A percentile compares a stretch with the other conserved stretches of the same genome.
Conservation (phyloP, 805 yeast genomes). For the Saturnispora quitensis region DNA sequence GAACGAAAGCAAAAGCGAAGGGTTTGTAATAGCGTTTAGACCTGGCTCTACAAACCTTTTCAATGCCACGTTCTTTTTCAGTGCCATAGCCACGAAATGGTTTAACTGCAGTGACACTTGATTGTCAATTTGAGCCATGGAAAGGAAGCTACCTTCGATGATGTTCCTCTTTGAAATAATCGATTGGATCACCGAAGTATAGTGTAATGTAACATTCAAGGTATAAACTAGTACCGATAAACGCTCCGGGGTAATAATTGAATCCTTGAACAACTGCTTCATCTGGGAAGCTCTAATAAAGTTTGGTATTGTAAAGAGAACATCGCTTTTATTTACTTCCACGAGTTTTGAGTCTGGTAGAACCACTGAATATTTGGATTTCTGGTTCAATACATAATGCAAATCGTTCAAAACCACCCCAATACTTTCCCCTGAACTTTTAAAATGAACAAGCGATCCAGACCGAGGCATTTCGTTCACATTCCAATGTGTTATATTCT, state of each 20-base stretch:
- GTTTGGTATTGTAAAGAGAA: conserved; percentile 24
- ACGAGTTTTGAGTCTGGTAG: conserved; percentile 39
- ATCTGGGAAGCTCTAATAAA: conserved; percentile 8
- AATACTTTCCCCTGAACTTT: not conserved
- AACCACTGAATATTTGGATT: conserved; percentile 8
- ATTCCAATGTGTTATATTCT: not conserved
- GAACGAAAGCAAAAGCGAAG: conserved; percentile 14
- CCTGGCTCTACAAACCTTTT: conserved; percentile 6
- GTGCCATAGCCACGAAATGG: not conserved
- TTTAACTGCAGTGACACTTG: conserved; percentile 11
- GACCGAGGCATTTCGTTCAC: not conserved
- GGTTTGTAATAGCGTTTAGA: conserved; percentile 9
- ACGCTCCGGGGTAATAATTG: not conserved
- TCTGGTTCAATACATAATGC: conserved; percentile 4
- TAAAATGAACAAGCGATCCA: conserved; percentile 15
- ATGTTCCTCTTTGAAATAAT: conserved; percentile 6
- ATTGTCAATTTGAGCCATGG: conserved; percentile 7
- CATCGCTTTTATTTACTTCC: conserved; percentile 39
- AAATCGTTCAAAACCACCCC: conserved; percentile 14
- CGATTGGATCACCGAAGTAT: conserved; percentile 2
- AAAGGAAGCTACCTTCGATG: conserved; percentile 7
- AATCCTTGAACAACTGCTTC: not conserved
- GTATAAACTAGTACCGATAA: conserved; percentile 4
- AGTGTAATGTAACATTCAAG: conserved; percentile 10
- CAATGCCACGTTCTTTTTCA: not conserved